Evolutionary conservation across 2,329 filamentous ascomycete species (phyloP), one percentile per base, ranked within the genome.

Genomic region (Calonectria fujianensis): DNA sequence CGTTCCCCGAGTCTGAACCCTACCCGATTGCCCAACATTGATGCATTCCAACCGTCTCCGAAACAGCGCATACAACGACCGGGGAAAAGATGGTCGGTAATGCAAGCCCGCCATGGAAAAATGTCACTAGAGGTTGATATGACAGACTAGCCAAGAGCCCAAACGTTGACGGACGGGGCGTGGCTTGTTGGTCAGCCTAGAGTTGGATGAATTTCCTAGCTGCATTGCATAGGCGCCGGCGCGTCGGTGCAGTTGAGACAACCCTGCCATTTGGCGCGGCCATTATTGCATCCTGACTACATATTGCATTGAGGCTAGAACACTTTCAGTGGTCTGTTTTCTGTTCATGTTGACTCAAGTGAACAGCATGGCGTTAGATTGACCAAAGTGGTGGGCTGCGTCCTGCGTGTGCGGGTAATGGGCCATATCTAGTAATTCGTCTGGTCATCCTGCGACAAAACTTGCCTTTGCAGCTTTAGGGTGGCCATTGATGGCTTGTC

Each of bases 151-250:
- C 68, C 48, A 45, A 32, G 31, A 45, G 63, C 67, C 52, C 64
- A 69, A 45, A 37, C 68, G 59, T 63, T 54, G n/a, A 70, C 57
- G 51, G 35, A 70, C 41, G 69, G 51, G 45, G 68, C 64, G 57
- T 63, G 57, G 57, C 57, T 63, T 63, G 57, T 51, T 51, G 65
- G 39, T 61, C 64, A 63, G 64, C 45, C 65, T 18, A 73, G 48
- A 67, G 67, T 63, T 59, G 57, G 69, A 69, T 70, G 70, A 52
- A 68, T 41, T 52, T 50, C 50, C 57, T 50, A 68, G 52, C 54
- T 76, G 77, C 73, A 80, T 79, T 73, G 70, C 79, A 78, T 81
- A 81, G 71, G 76, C 80, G 80, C 79, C 80, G 75, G 75, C 72
- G 73, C 74, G 65, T 70, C 64, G 45, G 74, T 54, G 71, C 52